phyloP scores from a whole-genome alignment of 164 flowering plant genomes.

The Kalanchoe fedtschenkoi region DNA sequence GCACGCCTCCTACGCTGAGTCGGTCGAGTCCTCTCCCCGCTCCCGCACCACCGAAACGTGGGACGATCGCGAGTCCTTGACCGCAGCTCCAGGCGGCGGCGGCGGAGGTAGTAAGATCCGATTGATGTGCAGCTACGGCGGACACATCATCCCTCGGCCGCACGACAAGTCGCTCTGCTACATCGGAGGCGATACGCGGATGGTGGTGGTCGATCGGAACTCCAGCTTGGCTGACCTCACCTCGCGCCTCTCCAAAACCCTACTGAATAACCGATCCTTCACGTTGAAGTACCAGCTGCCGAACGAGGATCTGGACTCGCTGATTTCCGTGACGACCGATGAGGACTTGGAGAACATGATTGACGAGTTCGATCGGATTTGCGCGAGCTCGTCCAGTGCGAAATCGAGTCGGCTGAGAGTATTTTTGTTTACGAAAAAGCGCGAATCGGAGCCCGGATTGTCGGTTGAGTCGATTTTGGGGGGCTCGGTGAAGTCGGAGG shows the following conservation, averaged over 20 bases:
- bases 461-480: slow-evolving; percentile 37
- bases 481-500: slow-evolving; percentile 32
- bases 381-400: slow-evolving; percentile 10
- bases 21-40: slow-evolving; percentile 53
- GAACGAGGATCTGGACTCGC: slow-evolving; percentile 76
- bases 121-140: slow-evolving; percentile 94
- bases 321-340: slow-evolving; percentile 79
- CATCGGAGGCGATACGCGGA: slow-evolving; percentile 85
- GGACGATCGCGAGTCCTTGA: slow-evolving; percentile 7
- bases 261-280: slow-evolving; percentile 42
- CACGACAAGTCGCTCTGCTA: slow-evolving; percentile 81
- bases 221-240: slow-evolving; percentile 49
- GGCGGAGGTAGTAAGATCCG: slow-evolving; percentile 38
- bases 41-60: slow-evolving; percentile 21
- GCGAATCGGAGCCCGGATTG: slow-evolving; percentile 27
- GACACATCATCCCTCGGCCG: slow-evolving; percentile 85
- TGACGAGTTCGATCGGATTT: slow-evolving; percentile 77
- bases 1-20: slow-evolving; percentile 31
- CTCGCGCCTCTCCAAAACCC: slow-evolving; percentile 42
- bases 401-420: slow-evolving; percentile 37
- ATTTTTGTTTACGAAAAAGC: slow-evolving; percentile 33
- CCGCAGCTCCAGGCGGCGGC: slow-evolving; percentile 12
- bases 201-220: slow-evolving; percentile 67
- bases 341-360: slow-evolving; percentile 95
- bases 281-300: slow-evolving; percentile 83